Evolutionary conservation across 192 early-diverging fungal species (phyloP).

Genomic region (Dispira parvispora): DNA sequence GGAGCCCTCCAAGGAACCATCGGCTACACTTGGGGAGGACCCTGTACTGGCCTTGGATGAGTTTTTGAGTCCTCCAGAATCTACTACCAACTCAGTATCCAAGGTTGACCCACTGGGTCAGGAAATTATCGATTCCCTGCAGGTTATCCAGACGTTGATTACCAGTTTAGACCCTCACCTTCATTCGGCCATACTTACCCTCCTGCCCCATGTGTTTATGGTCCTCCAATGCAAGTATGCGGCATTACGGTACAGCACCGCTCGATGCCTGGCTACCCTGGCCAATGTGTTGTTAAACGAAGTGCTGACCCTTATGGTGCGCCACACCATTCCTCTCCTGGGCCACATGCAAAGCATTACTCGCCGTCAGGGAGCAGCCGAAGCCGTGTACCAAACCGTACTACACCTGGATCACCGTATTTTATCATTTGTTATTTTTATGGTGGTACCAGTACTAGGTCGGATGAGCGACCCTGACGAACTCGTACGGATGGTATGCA

Average conservation of each 20-base stretch:
- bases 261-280: conserved; percentile 59
- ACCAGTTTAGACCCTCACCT: conserved; percentile 33
- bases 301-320: conserved; percentile 71
- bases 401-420: conserved; percentile 59
- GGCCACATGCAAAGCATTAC: conserved; percentile 46
- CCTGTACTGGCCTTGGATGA: too few relatives aligned
- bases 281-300: conserved; percentile 43
- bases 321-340: conserved; percentile 54
- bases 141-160: conserved; percentile 47
- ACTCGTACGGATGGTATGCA: conserved; percentile 70
- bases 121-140: conserved; percentile 59
- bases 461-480: conserved; percentile 95
- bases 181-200: conserved; percentile 27
- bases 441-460: conserved; percentile 89
- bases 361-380: conserved; percentile 76
- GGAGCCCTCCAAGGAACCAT: too few relatives aligned
- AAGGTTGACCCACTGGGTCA: conserved; percentile 26
- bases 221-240: conserved; percentile 49
- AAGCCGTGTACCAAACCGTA: conserved; percentile 69
- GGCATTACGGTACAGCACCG: conserved; percentile 60
- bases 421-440: conserved; percentile 91
- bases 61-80: too few relatives aligned
- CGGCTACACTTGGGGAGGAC: too few relatives aligned
- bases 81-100: too few relatives aligned
- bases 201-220: conserved; percentile 47